Conservation (phyloP, 257 asterid genomes). For the Solanum arcanum region DNA sequence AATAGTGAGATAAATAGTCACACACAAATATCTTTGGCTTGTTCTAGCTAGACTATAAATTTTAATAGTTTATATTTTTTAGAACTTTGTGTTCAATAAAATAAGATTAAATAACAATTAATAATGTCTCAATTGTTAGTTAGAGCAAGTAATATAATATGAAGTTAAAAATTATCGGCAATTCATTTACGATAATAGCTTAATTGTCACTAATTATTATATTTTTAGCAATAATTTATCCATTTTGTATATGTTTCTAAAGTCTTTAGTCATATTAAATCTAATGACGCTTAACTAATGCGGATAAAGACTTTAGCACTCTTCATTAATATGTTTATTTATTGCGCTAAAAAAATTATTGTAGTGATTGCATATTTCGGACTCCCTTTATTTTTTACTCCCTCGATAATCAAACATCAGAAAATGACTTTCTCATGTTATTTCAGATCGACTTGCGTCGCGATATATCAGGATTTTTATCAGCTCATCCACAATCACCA, state of each 20-base stretch:
- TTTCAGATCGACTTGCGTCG: slow-evolving; percentile 11
- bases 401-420: too few species aligned
- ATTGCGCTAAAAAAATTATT: too few species aligned
- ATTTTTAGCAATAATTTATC: accelerated
- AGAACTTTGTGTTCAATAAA: not conserved
- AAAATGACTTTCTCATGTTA: not conserved
- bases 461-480: slow-evolving; percentile 9
- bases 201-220: too few species aligned
- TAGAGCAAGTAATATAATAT: not conserved
- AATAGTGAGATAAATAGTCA: not conserved
- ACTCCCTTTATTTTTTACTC: too few species aligned
- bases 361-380: too few species aligned
- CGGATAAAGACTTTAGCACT: too few species aligned
- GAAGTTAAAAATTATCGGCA: too few species aligned
- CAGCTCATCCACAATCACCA: slow-evolving; percentile 6
- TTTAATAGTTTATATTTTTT: not conserved
- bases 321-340: too few species aligned
- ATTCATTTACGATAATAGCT: too few species aligned
- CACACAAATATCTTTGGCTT: not conserved
- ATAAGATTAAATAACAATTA: not conserved
- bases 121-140: not conserved
- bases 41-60: not conserved
- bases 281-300: too few species aligned
- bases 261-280: too few species aligned
- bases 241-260: too few species aligned